Evolutionary conservation across 1,139 yeast genomes (phyloP), one percentile per base, ranked within the genome.

Genomic region (Arxiozyma telluris): DNA sequence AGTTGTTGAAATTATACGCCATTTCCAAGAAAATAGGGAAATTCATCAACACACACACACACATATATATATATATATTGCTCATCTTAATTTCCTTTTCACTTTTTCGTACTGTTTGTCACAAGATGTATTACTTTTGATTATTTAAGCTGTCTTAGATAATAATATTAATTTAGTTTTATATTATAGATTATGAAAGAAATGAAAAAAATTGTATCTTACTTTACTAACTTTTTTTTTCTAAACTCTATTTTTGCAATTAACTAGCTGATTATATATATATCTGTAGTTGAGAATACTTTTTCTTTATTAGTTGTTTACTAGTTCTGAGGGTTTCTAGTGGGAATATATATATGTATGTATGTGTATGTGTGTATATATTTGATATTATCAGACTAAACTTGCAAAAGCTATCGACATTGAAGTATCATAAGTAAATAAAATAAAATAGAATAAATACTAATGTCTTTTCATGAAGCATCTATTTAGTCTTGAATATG

Each of bases 1-100:
- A 58, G 59, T 49, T 61, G 64, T 53, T 61, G 49, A 47, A 41
- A 6, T 4, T 34, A 15, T 12, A 34, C 39, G 12, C 39, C 17
- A 34, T 34, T 12, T 34, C 6, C n/a, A 34, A 34, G 2, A 34
- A n/a, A 34, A 34, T 34, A 34, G 8, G n/a, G n/a, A 15, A 34
- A 15, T 12, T 34, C 6, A 11, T 34, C 39, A 15, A 34, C 39
- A 34, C 8, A 34, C n/a, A n/a, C n/a, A n/a, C n/a, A n/a, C 8
- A 5, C 3, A 30, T 30, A 30, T 30, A 30, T 34, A 15, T 12
- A 34, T 34, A 34, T 27, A 27, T 27, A 27, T 27, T 27, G 11
- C 8, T 15, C 39, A 34, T 34, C 12, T 15, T 34, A 4, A 15
- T 34, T 34, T 34, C n/a, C 3, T 15, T 34, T 34, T 34, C n/a